Conservation (phyloP, 2,329 filamentous ascomycete genomes). For the Aspergillus thermomutatus region DNA sequence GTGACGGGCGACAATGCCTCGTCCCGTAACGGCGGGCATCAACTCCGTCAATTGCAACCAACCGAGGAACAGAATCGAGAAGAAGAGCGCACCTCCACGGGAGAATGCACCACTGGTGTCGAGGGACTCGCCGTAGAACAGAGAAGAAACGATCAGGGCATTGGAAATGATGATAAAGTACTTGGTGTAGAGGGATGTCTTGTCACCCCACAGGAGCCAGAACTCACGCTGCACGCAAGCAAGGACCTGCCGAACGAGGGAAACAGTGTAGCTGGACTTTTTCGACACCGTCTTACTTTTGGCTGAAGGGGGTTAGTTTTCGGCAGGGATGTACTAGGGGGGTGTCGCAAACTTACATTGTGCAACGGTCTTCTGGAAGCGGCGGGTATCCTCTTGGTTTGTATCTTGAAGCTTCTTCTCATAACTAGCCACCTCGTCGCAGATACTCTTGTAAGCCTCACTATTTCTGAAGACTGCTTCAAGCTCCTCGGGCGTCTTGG, state of each 20-base stretch:
- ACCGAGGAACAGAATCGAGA: slow-evolving; percentile 63
- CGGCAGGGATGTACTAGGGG: not conserved
- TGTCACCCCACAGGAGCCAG: slow-evolving; percentile 75
- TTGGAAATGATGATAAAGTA: slow-evolving; percentile 74
- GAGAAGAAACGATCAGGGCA: slow-evolving; percentile 69
- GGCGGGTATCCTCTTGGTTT: slow-evolving; percentile 57
- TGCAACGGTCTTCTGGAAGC: slow-evolving; percentile 64
- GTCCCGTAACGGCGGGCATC: slow-evolving; percentile 70
- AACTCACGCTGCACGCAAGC: slow-evolving; percentile 66
- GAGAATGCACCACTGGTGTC: slow-evolving; percentile 62
- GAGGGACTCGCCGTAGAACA: slow-evolving; percentile 68
- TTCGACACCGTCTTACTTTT: slow-evolving; percentile 65
- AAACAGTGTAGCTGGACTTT: slow-evolving; percentile 73
- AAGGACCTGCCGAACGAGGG: slow-evolving; percentile 65
- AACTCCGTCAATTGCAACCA: slow-evolving; percentile 76
- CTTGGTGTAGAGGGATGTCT: slow-evolving; percentile 71
- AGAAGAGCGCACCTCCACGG: slow-evolving; percentile 62
- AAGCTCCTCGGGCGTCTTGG: slow-evolving; percentile 67
- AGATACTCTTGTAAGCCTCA: slow-evolving; percentile 56
- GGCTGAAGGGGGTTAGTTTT: slow-evolving; percentile 11
- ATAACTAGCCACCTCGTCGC: slow-evolving; percentile 61
- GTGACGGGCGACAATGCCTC: slow-evolving; percentile 66
- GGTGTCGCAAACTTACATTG: slow-evolving; percentile 44
- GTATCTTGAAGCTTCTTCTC: slow-evolving; percentile 56
- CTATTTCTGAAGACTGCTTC: slow-evolving; percentile 65